phyloP scores from a whole-genome alignment of 129 eudicot species.

The Lonicera japonica region DNA sequence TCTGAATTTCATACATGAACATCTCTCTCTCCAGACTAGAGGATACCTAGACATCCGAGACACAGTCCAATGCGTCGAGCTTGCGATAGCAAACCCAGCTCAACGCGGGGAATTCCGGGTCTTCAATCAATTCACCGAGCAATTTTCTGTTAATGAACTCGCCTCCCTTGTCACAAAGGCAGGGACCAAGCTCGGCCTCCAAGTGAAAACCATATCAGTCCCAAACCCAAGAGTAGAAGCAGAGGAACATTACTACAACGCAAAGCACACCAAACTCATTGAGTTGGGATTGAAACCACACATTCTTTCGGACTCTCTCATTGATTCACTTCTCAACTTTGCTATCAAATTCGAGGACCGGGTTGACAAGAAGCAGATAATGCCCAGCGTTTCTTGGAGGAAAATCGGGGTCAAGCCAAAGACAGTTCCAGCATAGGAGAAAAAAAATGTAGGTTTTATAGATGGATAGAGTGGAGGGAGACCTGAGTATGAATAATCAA shows the following conservation, averaged over 20 bases:
- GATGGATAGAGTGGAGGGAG: no score
- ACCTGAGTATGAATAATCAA: no score
- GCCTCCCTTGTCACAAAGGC: slow-evolving; percentile 92
- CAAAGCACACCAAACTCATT: slow-evolving; percentile 88
- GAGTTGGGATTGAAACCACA: slow-evolving; percentile 90
- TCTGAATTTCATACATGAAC: slow-evolving; percentile 3
- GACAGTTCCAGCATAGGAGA: slow-evolving; percentile 65
- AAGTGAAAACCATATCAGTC: slow-evolving; percentile 75
- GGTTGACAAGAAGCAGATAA: slow-evolving; percentile 79
- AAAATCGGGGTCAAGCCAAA: slow-evolving; percentile 94
- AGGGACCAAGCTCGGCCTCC: slow-evolving; percentile 77
- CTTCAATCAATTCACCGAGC: slow-evolving; percentile 92
- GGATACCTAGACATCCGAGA: slow-evolving; percentile 96
- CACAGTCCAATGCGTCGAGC: slow-evolving; percentile 91
- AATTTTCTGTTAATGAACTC: slow-evolving; percentile 89
- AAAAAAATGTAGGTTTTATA: no score
- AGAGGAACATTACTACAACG: slow-evolving; percentile 95
- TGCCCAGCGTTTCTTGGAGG: slow-evolving; percentile 98
- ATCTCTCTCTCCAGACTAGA: slow-evolving; percentile 54
- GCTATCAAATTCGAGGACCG: slow-evolving; percentile 75
- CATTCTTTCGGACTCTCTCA: slow-evolving; percentile 88
- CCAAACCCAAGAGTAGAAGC: slow-evolving; percentile 99
- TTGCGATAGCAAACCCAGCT: slow-evolving; percentile 96
- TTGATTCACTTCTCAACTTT: slow-evolving; percentile 80
- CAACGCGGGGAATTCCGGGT: slow-evolving; percentile 91